Percentiles rank a stretch among this genome's conserved stretches.
Conservation (phyloP, 2,329 filamentous ascomycete species). For the Rhexocercosporidium sp. region DNA sequence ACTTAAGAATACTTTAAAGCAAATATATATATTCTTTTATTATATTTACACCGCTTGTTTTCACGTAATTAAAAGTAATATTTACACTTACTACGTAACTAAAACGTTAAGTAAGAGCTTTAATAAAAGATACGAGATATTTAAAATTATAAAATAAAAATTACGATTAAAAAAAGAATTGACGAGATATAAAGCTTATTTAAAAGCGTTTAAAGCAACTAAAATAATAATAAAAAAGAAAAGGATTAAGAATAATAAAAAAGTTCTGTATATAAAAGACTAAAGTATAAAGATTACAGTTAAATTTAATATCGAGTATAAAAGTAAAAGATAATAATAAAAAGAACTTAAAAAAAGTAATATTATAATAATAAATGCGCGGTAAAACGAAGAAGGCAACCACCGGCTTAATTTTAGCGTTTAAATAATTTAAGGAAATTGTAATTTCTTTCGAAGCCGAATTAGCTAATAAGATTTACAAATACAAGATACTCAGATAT, state of each 20-base stretch:
- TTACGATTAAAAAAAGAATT: neutral
- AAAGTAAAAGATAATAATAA: neutral
- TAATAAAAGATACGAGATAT: neutral
- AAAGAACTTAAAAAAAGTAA: neutral
- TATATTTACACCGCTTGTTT: neutral
- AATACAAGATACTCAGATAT: no score
- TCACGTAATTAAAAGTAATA: neutral
- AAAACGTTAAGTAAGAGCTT: neutral
- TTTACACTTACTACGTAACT: neutral
- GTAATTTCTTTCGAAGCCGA: no score
- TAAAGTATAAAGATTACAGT: no score
- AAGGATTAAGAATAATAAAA: neutral
- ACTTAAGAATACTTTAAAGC: no score
- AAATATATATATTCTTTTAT: neutral
- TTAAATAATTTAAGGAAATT: neutral
- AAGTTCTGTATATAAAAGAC: no score
- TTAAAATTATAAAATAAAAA: neutral
- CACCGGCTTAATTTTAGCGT: neutral
- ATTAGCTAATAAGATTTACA: no score
- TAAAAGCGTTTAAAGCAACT: neutral
- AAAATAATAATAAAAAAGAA: neutral
- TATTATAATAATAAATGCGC: neutral
- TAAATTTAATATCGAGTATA: no score
- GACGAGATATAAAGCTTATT: neutral
- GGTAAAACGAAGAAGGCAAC: neutral